Evolutionary conservation across 2,329 filamentous ascomycete species (phyloP).

Genomic region (Microdochium nivale): DNA sequence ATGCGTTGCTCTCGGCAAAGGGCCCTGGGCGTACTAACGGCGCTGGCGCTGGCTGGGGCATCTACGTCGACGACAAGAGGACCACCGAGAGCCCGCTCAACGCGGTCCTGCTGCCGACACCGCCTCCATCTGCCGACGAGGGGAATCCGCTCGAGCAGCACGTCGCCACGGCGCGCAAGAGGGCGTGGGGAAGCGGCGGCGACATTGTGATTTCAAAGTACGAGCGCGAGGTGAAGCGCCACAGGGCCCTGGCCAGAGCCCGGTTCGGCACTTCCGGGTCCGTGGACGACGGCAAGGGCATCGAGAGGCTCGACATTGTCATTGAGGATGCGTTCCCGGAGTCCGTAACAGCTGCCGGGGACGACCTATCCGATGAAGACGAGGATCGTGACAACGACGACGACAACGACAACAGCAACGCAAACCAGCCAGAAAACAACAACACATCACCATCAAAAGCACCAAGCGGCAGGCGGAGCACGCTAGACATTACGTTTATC

Average conservation of each 20-base stretch:
- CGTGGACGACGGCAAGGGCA: constrained; percentile 47
- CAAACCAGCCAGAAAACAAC: background rate
- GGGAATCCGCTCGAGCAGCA: constrained; percentile 4
- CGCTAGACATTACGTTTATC: constrained; percentile 23
- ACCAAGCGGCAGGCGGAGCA: constrained; percentile 17
- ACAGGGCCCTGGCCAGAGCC: constrained; percentile 52
- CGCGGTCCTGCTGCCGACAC: constrained; percentile 33
- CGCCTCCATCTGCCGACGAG: constrained; percentile 32
- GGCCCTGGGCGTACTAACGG: constrained; percentile 63
- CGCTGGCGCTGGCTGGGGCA: constrained; percentile 69
- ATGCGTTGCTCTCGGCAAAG: constrained; percentile 58
- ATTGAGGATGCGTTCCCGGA: constrained; percentile 48
- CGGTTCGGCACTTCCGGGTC: constrained; percentile 60
- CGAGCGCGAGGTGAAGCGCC: constrained; percentile 42
- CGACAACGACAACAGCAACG: constrained; percentile 5
- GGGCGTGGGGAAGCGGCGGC: constrained; percentile 13
- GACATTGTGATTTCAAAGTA: constrained; percentile 18
- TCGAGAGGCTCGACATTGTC: constrained; percentile 52
- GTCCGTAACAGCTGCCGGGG: constrained; percentile 4
- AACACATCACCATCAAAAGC: background rate
- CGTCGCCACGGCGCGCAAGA: constrained; percentile 7
- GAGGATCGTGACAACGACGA: constrained; percentile 16
- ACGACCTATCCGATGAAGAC: constrained; percentile 6
- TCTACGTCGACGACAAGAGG: constrained; percentile 59
- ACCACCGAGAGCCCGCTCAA: constrained; percentile 39